These are phyloP conservation scores for Bacterosira constricta DNA, from an alignment of 108 stramenopile species.

Conservation along the genomic window DNA sequence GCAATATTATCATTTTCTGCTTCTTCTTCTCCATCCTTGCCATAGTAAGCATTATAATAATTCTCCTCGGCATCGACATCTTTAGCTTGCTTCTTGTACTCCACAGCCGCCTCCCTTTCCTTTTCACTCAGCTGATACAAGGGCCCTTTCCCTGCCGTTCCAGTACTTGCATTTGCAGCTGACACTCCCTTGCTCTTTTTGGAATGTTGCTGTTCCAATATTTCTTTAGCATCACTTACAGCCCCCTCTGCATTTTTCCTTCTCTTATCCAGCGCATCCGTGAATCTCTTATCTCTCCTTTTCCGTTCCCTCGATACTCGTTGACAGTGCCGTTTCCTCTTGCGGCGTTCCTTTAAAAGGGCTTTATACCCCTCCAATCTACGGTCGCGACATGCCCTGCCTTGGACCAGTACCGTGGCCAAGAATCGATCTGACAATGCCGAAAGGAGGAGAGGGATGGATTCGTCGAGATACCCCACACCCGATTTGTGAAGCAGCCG, in stretches of 20 bases:
- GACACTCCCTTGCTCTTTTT: conserved; percentile 43
- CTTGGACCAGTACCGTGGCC: conserved; percentile 80
- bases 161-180: conserved; percentile 3
- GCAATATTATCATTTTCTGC: not conserved
- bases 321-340: conserved; percentile 55
- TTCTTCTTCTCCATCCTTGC: not conserved
- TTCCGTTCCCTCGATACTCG: conserved; percentile 43
- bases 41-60: conserved; percentile 81
- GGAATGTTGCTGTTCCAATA: conserved; percentile 12
- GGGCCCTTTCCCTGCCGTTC: conserved; percentile 5
- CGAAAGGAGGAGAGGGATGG: conserved; percentile 68
- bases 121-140: conserved; percentile 12
- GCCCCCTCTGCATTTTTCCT: conserved; percentile 36
- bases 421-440: conserved; percentile 84
- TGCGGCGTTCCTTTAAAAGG: conserved; percentile 42
- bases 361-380: conserved; percentile 75
- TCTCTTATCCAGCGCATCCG: conserved; percentile 42
- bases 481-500: conserved; percentile 79
- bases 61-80: conserved; percentile 65
- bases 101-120: conserved; percentile 23
- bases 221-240: conserved; percentile 5
- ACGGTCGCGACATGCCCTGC: conserved; percentile 80
- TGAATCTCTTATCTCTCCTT: conserved; percentile 53
- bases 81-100: conserved; percentile 36
- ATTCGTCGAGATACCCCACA: conserved; percentile 78